phyloP scores from a whole-genome alignment of 164 flowering plant genomes.

The Nelumbo lutea region DNA sequence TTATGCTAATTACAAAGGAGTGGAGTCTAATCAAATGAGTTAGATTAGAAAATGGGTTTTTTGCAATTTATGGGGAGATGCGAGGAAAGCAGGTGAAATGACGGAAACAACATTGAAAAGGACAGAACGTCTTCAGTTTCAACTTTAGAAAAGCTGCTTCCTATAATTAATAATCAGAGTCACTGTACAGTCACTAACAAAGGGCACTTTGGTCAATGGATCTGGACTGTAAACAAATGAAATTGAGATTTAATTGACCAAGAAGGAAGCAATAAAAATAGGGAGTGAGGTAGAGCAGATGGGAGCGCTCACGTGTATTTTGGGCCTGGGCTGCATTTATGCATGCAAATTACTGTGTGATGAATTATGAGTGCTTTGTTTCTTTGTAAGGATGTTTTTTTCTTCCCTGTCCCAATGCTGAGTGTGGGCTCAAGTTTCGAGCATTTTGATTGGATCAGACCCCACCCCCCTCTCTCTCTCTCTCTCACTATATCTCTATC shows the following conservation, averaged over 20 bases:
- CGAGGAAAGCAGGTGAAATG: not conserved
- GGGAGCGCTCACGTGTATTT: conserved; percentile 30
- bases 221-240: not conserved
- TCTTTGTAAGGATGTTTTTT: conserved; percentile 37
- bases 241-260: not conserved
- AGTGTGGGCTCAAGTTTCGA: conserved; percentile 49
- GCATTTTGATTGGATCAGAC: conserved; percentile 37
- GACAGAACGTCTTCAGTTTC: conserved; percentile 16
- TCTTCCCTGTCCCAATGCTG: conserved; percentile 12
- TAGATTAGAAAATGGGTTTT: too few species aligned
- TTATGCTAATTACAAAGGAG: too few species aligned
- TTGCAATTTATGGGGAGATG: not conserved
- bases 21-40: too few species aligned
- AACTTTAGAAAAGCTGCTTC: conserved; percentile 15
- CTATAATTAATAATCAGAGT: not conserved
- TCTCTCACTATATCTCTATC: conserved; percentile 2
- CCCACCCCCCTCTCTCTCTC: conserved; percentile 13
- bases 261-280: not conserved
- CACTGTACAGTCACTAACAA: conserved; percentile 1
- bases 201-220: conserved; percentile 8
- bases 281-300: not conserved
- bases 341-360: conserved; percentile 48
- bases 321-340: conserved; percentile 31
- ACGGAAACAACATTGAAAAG: conserved; percentile 20
- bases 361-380: conserved; percentile 49